Percentiles rank a stretch among this genome's conserved stretches.
phyloP scores from a whole-genome alignment of 2,329 filamentous ascomycete species.

The Ophiostoma ips region DNA sequence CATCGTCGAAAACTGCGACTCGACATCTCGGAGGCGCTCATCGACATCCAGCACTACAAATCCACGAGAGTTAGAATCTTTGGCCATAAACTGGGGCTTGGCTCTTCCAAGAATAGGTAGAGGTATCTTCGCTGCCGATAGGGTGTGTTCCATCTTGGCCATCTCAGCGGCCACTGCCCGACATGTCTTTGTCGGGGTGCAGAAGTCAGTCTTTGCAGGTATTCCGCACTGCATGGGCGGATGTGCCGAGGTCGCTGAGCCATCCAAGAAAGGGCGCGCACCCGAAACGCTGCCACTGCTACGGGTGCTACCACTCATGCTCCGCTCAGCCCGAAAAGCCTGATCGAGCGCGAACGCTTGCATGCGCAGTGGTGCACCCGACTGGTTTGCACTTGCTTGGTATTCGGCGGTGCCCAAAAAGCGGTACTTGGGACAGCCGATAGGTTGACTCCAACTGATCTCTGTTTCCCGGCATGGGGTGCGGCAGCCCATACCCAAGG shows the following conservation, averaged over 20 bases:
- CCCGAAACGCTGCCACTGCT: neutral
- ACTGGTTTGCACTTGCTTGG: neutral
- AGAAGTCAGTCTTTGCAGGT: neutral
- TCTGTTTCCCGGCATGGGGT: neutral
- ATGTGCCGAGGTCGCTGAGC: neutral
- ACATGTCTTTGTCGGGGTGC: neutral
- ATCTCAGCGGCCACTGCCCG: slow-evolving; percentile 9
- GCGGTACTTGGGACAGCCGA: neutral
- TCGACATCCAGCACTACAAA: slow-evolving; percentile 69
- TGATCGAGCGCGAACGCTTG: neutral
- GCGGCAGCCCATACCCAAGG: neutral
- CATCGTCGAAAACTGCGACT: slow-evolving; percentile 57
- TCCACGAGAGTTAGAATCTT: slow-evolving; percentile 54
- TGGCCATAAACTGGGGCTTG: slow-evolving; percentile 26
- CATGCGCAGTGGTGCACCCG: neutral
- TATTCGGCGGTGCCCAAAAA: neutral
- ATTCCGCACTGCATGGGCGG: neutral
- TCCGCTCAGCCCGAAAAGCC: neutral
- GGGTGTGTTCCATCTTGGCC: slow-evolving; percentile 16
- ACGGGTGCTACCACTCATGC: neutral
- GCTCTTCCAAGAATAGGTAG: slow-evolving; percentile 29
- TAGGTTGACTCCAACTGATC: slow-evolving; percentile 6
- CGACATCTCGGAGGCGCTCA: slow-evolving; percentile 60
- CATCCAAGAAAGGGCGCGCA: neutral
- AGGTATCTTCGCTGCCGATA: slow-evolving; percentile 21